Base-by-base conservation (phyloP, 2,329 filamentous ascomycete genomes). In the Trichoderma simmonsii region DNA sequence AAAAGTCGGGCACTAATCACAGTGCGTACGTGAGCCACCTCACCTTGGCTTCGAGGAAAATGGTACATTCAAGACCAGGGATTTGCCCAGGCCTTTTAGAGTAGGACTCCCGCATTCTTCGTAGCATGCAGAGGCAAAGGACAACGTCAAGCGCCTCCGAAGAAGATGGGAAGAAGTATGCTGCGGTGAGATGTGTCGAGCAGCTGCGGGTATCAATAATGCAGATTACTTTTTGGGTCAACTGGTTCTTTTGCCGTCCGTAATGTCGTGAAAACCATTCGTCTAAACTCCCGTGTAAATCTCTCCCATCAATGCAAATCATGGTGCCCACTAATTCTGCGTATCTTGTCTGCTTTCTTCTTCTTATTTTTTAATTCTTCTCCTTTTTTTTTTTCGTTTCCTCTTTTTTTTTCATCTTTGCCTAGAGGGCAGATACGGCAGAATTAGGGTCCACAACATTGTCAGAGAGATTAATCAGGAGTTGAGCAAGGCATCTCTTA, bases 401-500 rank as follows among this genome's bases (percentile, higher is more conserved):
- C 48, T 63, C 56, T 63, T 63, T 54, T 9, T 6, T 34, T 36
- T 9, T 48, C 51, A 32, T 63, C 74, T 65, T 71, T 12, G 21
- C 21, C 39, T 75, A 82, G 78, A 82, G 81, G 77, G 74, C 77
- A 68, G 78, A 78, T 21, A 82, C 78, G n/a, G 78, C 76, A 39
- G 79, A 79, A 73, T 77, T 78, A 63, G 80, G 79, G 63, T 89
- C 87, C 68, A 86, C 91, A 73, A 95, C 92, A 76, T 93, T 95
- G 82, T 98, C 96, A 11, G 94, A 97, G 70, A 99, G 89, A 80
- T 98, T 98, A 84, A 98, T 97, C 73, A 98, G 87, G 9, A 99
- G 90, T 83, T 98, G 96, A n/a, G 95, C 93, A 39, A 99, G 91
- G 82, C 96, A 99, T 72, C 96, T 92, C 86, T 99, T 99, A 0